Percentiles rank a stretch among this genome's conserved stretches.
phyloP scores from a whole-genome alignment of 2,329 filamentous ascomycete genomes.

The Alternaria conjuncta region DNA sequence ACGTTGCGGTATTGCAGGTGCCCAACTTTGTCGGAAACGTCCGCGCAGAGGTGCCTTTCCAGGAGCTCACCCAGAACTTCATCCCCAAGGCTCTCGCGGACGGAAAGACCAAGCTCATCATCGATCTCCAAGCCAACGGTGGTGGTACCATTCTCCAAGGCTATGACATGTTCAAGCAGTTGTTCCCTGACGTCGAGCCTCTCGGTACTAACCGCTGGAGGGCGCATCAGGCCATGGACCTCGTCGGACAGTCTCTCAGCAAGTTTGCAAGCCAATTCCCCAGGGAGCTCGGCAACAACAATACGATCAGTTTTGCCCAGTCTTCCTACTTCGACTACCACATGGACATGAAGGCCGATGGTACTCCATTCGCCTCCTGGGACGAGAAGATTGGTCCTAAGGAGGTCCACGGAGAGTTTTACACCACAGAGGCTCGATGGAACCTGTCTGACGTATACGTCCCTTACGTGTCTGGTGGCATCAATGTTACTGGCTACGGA shows the following conservation, averaged over 20 bases:
- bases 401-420: slow-evolving; percentile 50
- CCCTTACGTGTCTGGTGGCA: slow-evolving; percentile 40
- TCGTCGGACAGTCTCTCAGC: slow-evolving; percentile 53
- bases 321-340: slow-evolving; percentile 56
- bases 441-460: slow-evolving; percentile 46
- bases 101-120: slow-evolving; percentile 65
- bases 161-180: slow-evolving; percentile 66
- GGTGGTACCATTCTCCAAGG: slow-evolving; percentile 66
- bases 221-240: slow-evolving; percentile 54
- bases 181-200: slow-evolving; percentile 59
- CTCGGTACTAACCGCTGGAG: slow-evolving; percentile 61
- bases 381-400: slow-evolving; percentile 50
- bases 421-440: slow-evolving; percentile 42
- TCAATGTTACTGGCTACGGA: slow-evolving; percentile 46
- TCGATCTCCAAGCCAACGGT: slow-evolving; percentile 66
- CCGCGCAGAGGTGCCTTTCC: slow-evolving; percentile 41
- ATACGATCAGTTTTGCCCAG: slow-evolving; percentile 50
- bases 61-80: slow-evolving; percentile 50
- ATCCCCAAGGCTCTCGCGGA: slow-evolving; percentile 52
- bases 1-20: slow-evolving; percentile 54
- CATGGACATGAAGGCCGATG: slow-evolving; percentile 56
- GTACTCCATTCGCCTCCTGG: slow-evolving; percentile 57
- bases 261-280: slow-evolving; percentile 40
- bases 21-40: slow-evolving; percentile 48
- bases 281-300: slow-evolving; percentile 36